Conservation (phyloP, 345 rosid species). For the Erodium maritimum region DNA sequence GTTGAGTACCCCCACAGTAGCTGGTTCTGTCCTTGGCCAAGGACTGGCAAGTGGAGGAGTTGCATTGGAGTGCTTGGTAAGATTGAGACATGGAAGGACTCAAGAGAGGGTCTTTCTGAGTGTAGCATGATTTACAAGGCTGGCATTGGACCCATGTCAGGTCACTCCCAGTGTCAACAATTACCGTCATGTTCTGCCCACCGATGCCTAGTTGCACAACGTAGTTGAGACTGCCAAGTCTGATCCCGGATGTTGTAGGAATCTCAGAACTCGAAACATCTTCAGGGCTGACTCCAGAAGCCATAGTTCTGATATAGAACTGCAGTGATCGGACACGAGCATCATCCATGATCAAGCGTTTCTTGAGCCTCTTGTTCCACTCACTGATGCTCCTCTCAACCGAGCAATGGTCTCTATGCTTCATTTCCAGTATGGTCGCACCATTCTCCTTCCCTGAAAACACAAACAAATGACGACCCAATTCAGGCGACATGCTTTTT, state of each 20-base stretch:
- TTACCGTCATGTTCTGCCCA: conserved; percentile 43
- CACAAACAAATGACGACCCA: neutral
- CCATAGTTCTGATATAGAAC: conserved; percentile 26
- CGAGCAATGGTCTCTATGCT: conserved; percentile 48
- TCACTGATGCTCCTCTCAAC: conserved; percentile 17
- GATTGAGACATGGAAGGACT: conserved; percentile 55
- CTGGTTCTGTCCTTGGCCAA: conserved; percentile 38
- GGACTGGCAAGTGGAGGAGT: conserved; percentile 57
- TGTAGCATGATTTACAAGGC: conserved; percentile 65
- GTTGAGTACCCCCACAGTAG: conserved; percentile 23
- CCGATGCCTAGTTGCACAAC: conserved; percentile 53
- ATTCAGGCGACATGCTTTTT: neutral
- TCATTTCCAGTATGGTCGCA: conserved; percentile 59
- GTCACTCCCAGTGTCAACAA: conserved; percentile 91
- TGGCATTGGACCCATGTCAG: conserved; percentile 92
- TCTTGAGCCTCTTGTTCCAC: conserved; percentile 47
- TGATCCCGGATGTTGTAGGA: conserved; percentile 57
- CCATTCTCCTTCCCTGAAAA: conserved; percentile 39
- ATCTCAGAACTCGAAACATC: conserved; percentile 28
- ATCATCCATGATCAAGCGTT: conserved; percentile 44
- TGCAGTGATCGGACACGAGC: conserved; percentile 40
- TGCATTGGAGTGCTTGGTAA: conserved; percentile 42
- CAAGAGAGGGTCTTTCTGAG: conserved; percentile 62
- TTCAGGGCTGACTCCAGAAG: conserved; percentile 6
- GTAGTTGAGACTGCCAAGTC: conserved; percentile 61